Base-by-base conservation (phyloP, 1,139 yeast species). In the Arxiozyma telluris region DNA sequence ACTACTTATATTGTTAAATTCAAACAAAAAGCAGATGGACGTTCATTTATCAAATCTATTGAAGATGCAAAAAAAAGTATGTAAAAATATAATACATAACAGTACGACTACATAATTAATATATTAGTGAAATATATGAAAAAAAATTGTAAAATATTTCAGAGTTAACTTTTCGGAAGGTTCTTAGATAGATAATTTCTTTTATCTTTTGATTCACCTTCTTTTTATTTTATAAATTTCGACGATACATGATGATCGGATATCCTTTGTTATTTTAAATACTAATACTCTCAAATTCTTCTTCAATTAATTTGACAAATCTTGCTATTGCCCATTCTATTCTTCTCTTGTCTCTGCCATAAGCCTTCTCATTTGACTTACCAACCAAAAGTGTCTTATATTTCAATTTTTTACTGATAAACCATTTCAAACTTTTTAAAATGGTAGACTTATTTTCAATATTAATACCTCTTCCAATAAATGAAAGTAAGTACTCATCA, bases 401-500 rank as follows among this genome's bases (percentile, higher is more conserved):
- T 53, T 73, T 71, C 15, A 84, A 77, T 49, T 76, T 78, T 55
- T 80, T 79, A 46, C 75, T 77, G 52, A 86, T 70, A 67, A 89
- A 87, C 67, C 80, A 84, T 61, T 81, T 87, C 46, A 91, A 67
- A 3, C 97, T 96, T 64, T 85, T 80, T 53, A 89, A 68, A 39
- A 68, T 65, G 38, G 88, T 68, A 1, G 79, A 73, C 1, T 77
- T 73, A 59, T 86, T 84, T 47, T 85, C 91, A 57, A 77, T 20
- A 21, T 60, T 64, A 25, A 66, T 77, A 46, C 89, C 83, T 59
- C 81, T 82, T 9, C 77, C 70, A 4, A 89, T 61, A 47, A 82
- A 65, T 58, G 81, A 82, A 7, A 79, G 73, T 58, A 91, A 68
- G 0, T 75, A 58, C 50, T 77, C 78, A 57, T 81, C 87, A 54